A percentile compares a stretch with the other conserved stretches of the same genome.
These are phyloP conservation scores for Rhodotorula diobovata DNA, from an alignment of 768 basidiomycete genomes.

Conservation along the genomic window DNA sequence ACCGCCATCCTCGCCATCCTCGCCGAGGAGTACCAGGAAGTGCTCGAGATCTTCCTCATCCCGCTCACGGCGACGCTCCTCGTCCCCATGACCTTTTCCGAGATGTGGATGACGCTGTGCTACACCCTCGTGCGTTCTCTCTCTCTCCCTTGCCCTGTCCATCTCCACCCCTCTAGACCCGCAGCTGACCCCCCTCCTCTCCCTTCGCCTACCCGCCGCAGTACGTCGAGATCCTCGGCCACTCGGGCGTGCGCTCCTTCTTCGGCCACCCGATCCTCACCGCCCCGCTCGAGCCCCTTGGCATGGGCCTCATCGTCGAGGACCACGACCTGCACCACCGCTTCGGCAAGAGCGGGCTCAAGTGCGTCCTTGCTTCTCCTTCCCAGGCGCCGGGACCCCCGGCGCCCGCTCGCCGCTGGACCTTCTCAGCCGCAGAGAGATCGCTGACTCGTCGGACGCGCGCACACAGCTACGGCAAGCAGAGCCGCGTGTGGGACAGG, in stretches of 20 bases:
- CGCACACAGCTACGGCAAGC: constrained; percentile 17
- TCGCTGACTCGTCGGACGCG: too few relatives aligned
- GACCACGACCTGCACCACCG: constrained; percentile 28
- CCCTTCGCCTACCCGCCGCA: background rate
- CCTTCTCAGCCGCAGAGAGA: too few relatives aligned
- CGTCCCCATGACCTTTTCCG: constrained; percentile 26
- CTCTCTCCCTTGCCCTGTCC: background rate
- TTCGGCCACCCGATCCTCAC: constrained; percentile 19
- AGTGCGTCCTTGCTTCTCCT: background rate
- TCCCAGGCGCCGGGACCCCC: too few relatives aligned
- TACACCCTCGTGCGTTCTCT: constrained; percentile 22
- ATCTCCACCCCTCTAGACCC: background rate
- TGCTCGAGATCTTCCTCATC: constrained; percentile 26
- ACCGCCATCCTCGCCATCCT: constrained; percentile 31
- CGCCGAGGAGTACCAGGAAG: constrained; percentile 26
- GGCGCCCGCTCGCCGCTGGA: too few relatives aligned
- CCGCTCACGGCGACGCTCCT: constrained; percentile 13
- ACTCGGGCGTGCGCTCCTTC: constrained; percentile 21
- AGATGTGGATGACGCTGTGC: constrained; percentile 23
- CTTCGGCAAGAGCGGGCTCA: constrained; percentile 13
- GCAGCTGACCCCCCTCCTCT: too few relatives aligned
- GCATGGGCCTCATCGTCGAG: constrained; percentile 22
- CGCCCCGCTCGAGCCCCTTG: constrained; percentile 4
- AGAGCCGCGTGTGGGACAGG: constrained; percentile 11
- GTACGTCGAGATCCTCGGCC: constrained; percentile 32